These are phyloP conservation scores for Neurospora sp. DNA, from an alignment of 495 filamentous ascomycete genomes.

Conservation along the genomic window DNA sequence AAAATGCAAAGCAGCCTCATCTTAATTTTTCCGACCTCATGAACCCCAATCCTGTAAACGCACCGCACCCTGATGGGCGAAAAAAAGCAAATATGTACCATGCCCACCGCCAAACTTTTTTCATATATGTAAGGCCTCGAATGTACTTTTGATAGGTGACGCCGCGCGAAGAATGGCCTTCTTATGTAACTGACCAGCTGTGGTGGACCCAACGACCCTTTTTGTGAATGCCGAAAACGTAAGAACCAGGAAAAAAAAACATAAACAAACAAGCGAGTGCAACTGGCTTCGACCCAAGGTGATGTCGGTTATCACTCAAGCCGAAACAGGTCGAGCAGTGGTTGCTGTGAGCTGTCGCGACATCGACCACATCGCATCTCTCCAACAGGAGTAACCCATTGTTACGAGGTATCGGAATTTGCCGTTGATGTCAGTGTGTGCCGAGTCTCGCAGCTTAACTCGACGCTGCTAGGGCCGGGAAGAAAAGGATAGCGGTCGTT, in stretches of 20 bases:
- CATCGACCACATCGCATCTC: not conserved
- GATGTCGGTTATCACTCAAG: not conserved
- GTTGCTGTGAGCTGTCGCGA: not conserved
- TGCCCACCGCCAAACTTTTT: constrained; percentile 17
- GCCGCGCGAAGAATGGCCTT: not conserved
- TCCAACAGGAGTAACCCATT: not conserved
- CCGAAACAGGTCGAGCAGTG: not conserved
- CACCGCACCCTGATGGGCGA: not conserved
- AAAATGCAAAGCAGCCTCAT: constrained; percentile 6
- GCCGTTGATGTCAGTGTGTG: not conserved
- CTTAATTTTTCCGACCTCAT: constrained; percentile 17
- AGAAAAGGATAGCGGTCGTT: not conserved
- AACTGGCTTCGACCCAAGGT: not conserved
- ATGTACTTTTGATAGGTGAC: not conserved
- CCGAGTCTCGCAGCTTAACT: not conserved
- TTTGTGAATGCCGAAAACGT: constrained; percentile 2
- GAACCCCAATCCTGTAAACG: constrained; percentile 7
- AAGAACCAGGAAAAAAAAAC: not conserved
- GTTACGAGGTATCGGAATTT: not conserved
- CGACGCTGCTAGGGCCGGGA: not conserved
- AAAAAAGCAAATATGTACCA: constrained; percentile 18
- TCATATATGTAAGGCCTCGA: not conserved
- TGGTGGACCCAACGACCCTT: constrained; percentile 4
- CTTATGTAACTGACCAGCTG: not conserved
- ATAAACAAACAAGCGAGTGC: not conserved